Percentiles rank a stretch among this genome's conserved stretches.
These are phyloP conservation scores for Prototheca cutis DNA, from an alignment of 163 green algal species.

Conservation along the genomic window DNA sequence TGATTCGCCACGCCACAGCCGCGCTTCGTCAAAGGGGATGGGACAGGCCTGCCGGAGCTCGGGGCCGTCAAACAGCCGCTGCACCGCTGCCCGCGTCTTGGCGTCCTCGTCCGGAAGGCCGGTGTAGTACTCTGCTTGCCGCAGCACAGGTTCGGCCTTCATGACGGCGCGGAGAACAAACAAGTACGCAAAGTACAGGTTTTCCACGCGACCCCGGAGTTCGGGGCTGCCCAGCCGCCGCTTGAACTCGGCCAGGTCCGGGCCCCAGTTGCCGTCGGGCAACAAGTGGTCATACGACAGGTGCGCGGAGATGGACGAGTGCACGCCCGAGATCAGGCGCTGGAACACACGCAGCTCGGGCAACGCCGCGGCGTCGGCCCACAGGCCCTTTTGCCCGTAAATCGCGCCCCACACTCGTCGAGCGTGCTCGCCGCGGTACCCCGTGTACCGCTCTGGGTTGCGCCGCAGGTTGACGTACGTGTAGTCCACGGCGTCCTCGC, in stretches of 20 bases:
- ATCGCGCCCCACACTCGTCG: slow-evolving; percentile 84
- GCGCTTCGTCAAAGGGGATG: slow-evolving; percentile 87
- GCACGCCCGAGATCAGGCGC: slow-evolving; percentile 61
- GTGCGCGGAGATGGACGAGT: slow-evolving; percentile 85
- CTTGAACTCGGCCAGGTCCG: slow-evolving; percentile 68
- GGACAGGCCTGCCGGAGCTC: slow-evolving; percentile 63
- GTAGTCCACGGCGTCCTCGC: slow-evolving; percentile 48
- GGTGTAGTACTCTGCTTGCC: slow-evolving; percentile 51
- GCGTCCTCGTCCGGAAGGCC: slow-evolving; percentile 61
- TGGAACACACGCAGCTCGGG: slow-evolving; percentile 73
- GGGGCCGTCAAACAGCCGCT: neutral
- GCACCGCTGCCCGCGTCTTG: neutral
- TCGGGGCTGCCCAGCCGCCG: slow-evolving; percentile 45
- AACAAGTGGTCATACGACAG: slow-evolving; percentile 70
- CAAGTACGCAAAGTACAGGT: slow-evolving; percentile 95
- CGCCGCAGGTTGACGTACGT: slow-evolving; percentile 88
- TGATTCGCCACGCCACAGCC: slow-evolving; percentile 72
- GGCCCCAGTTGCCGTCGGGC: slow-evolving; percentile 67
- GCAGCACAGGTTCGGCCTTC: slow-evolving; percentile 65
- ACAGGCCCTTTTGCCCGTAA: slow-evolving; percentile 82
- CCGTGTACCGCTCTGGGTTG: slow-evolving; percentile 93
- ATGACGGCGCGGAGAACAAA: slow-evolving; percentile 65
- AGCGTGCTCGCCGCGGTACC: slow-evolving; percentile 74
- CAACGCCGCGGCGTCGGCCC: slow-evolving; percentile 18
- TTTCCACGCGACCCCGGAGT: slow-evolving; percentile 56